Conservation (phyloP, 225 moss, liverwort and hornwort species). For the Physcomitrium patens region DNA sequence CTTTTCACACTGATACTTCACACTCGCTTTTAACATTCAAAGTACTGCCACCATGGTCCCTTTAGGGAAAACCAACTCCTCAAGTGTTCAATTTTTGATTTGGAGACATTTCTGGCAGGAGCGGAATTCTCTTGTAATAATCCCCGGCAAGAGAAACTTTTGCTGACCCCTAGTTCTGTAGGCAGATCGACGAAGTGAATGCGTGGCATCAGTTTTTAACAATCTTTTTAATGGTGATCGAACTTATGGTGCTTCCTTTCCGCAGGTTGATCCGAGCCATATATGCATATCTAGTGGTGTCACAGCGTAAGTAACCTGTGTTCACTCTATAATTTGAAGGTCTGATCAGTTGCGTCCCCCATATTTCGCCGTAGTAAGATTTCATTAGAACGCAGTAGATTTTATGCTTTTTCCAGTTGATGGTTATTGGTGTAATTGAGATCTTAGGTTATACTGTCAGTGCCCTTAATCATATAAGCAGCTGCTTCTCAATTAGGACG, state of each 20-base stretch:
- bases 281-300: constrained; percentile 98
- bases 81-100: constrained; percentile 1
- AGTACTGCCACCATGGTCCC: neutral
- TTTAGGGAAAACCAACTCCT: neutral
- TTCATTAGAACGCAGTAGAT: neutral
- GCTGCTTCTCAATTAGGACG: neutral
- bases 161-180: too few species aligned
- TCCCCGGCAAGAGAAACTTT: too few species aligned
- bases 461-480: neutral
- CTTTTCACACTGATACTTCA: neutral
- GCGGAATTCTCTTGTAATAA: too few species aligned
- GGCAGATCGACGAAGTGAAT: too few species aligned
- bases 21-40: neutral
- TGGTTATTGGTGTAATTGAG: neutral
- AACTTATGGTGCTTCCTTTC: constrained; percentile 11
- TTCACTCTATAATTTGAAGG: neutral
- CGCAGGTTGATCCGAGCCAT: constrained; percentile 79
- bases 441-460: neutral
- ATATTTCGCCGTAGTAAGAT: neutral
- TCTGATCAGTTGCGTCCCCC: neutral
- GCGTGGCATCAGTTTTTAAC: too few species aligned
- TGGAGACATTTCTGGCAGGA: neutral
- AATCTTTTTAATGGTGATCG: neutral
- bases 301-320: constrained; percentile 68
- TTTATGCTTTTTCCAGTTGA: constrained; percentile 6